phyloP scores from a whole-genome alignment of 1,284 basidiomycete genomes.

The Boletus holoroseus region DNA sequence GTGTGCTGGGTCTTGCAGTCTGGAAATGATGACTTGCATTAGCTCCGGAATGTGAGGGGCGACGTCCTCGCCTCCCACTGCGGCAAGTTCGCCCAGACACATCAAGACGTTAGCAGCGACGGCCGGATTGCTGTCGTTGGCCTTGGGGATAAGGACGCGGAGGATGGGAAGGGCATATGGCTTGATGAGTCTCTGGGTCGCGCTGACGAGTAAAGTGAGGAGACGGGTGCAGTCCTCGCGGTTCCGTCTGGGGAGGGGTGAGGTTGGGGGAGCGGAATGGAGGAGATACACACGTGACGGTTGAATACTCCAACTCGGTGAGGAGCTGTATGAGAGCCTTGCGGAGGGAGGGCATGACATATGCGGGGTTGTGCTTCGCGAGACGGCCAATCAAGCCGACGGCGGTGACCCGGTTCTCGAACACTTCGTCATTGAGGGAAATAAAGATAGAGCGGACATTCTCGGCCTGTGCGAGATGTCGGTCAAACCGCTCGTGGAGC shows the following conservation, averaged over 20 bases:
- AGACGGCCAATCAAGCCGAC: slow-evolving; percentile 91
- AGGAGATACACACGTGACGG: slow-evolving; percentile 59
- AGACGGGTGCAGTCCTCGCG: slow-evolving; percentile 92
- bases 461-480: slow-evolving; percentile 97
- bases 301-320: slow-evolving; percentile 96
- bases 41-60: slow-evolving; percentile 78
- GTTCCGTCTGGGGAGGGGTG: slow-evolving; percentile 49
- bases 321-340: slow-evolving; percentile 96
- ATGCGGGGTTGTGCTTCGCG: slow-evolving; percentile 94
- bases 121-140: slow-evolving; percentile 77
- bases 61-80: slow-evolving; percentile 92
- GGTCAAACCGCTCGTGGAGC: slow-evolving; percentile 93
- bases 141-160: slow-evolving; percentile 84
- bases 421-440: slow-evolving; percentile 95
- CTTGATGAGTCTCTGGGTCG: slow-evolving; percentile 91
- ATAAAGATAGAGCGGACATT: slow-evolving; percentile 97
- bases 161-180: slow-evolving; percentile 97
- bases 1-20: slow-evolving; percentile 81
- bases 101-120: slow-evolving; percentile 92
- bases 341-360: slow-evolving; percentile 96
- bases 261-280: neutral
- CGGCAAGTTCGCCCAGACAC: slow-evolving; percentile 91
- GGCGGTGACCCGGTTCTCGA: slow-evolving; percentile 88
- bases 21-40: slow-evolving; percentile 86
- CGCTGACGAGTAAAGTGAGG: slow-evolving; percentile 81